These are phyloP conservation scores for Fraxinus anomala DNA, from an alignment of 257 asterid genomes.

Conservation along the genomic window DNA sequence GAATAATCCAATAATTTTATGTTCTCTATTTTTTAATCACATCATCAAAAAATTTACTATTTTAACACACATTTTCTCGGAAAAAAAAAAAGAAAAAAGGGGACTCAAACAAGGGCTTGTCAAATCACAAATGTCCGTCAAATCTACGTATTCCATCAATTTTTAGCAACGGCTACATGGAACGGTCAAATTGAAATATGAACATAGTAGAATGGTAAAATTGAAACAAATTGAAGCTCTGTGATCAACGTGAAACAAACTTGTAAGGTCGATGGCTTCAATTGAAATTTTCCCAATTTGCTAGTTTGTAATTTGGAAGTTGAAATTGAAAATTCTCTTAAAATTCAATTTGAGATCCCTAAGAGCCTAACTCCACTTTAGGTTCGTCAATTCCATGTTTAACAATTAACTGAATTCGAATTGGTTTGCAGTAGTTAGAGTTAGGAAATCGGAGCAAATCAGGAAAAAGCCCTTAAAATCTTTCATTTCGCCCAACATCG, in stretches of 20 bases:
- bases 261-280: not conserved
- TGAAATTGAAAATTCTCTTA: not conserved
- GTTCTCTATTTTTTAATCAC: too few relatives aligned
- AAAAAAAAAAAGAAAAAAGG: too few relatives aligned
- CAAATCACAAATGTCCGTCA: too few relatives aligned
- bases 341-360: not conserved
- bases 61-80: too few relatives aligned
- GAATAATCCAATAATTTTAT: too few relatives aligned
- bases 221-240: not conserved
- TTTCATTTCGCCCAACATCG: not conserved
- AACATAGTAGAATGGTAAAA: not conserved
- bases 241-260: not conserved
- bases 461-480: not conserved
- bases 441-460: not conserved
- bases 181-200: not conserved
- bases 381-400: not conserved
- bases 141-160: not conserved
- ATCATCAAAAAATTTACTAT: too few relatives aligned
- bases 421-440: not conserved
- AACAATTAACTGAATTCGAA: not conserved
- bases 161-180: not conserved
- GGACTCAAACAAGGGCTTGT: too few relatives aligned
- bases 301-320: not conserved
- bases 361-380: not conserved
- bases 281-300: not conserved